Evolutionary conservation across 371 early-diverging fungal genomes (phyloP).

Genomic region (Nematocida homosporus): DNA sequence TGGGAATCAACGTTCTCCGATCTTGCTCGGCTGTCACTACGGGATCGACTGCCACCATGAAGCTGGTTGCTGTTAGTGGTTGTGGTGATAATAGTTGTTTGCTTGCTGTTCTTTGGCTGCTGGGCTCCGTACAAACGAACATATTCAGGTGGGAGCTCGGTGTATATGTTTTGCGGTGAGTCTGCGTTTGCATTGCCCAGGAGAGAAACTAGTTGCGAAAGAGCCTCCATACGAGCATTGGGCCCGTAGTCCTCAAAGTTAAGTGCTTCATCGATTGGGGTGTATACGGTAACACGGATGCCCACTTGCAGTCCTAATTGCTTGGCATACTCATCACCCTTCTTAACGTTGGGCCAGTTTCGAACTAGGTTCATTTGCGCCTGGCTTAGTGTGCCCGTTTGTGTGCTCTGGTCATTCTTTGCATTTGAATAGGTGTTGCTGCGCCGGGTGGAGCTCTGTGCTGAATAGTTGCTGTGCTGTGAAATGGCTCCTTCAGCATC

Average conservation of each 20-base stretch:
- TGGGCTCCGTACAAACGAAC: neutral
- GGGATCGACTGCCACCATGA: neutral
- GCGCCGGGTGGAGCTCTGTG: neutral
- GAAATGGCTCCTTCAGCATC: neutral
- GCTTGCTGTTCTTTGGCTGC: neutral
- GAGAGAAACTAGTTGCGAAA: neutral
- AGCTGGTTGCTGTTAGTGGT: neutral
- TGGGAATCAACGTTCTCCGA: too few relatives aligned
- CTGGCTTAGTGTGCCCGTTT: neutral
- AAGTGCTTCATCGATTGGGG: neutral
- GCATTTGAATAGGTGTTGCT: neutral
- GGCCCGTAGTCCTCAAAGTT: constrained; percentile 14
- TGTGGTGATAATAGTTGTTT: neutral
- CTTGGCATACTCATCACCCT: constrained; percentile 3
- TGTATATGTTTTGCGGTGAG: constrained; percentile 6
- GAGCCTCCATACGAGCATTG: constrained; percentile 1
- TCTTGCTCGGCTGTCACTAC: too few relatives aligned
- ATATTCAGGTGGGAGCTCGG: constrained; percentile 15
- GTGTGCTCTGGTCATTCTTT: neutral
- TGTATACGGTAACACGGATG: constrained; percentile 12
- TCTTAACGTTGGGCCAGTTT: constrained; percentile 7
- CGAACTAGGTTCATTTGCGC: constrained; percentile 18
- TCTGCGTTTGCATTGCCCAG: neutral
- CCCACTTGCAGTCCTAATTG: neutral
- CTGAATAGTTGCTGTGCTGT: neutral